Evolutionary conservation across 1,139 yeast genomes (phyloP).

Genomic region (Torulaspora globosa): DNA sequence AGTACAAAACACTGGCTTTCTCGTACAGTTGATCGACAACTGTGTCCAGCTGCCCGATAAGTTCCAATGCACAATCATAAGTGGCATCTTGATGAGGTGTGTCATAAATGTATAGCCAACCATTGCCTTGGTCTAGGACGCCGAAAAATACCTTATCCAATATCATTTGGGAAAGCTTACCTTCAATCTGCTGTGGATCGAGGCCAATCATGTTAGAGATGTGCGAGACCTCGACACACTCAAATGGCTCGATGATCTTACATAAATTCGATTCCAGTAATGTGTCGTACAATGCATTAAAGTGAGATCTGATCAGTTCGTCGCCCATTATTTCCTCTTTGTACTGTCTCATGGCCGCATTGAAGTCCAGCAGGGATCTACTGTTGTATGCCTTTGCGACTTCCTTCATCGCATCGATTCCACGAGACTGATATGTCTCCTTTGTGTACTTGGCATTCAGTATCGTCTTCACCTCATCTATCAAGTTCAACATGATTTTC

Average conservation of each 20-base stretch:
- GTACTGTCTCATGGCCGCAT: slow-evolving; percentile 67
- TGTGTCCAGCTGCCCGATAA: slow-evolving; percentile 78
- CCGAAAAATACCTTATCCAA: slow-evolving; percentile 92
- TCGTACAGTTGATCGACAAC: slow-evolving; percentile 91
- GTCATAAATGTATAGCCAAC: slow-evolving; percentile 90
- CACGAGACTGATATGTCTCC: slow-evolving; percentile 65
- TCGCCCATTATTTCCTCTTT: slow-evolving; percentile 78
- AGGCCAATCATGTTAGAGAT: slow-evolving; percentile 85
- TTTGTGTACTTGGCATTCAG: slow-evolving; percentile 74
- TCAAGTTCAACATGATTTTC: slow-evolving; percentile 85
- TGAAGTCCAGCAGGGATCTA: slow-evolving; percentile 88
- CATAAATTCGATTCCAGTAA: slow-evolving; percentile 88
- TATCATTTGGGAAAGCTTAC: slow-evolving; percentile 93
- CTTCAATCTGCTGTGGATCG: slow-evolving; percentile 85
- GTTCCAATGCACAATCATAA: slow-evolving; percentile 81
- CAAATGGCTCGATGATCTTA: slow-evolving; percentile 93
- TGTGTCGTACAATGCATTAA: slow-evolving; percentile 88
- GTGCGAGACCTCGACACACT: slow-evolving; percentile 87
- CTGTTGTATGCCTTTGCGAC: slow-evolving; percentile 86
- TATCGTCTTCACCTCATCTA: slow-evolving; percentile 79
- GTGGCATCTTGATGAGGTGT: slow-evolving; percentile 87
- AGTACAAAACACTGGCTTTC: slow-evolving; percentile 79
- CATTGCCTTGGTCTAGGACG: slow-evolving; percentile 96
- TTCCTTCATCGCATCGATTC: slow-evolving; percentile 87
- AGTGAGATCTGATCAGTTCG: slow-evolving; percentile 84